Percentiles rank a stretch among this genome's conserved stretches.
phyloP scores from a whole-genome alignment of 192 early-diverging fungal genomes.

The Neocallimastix lanati region DNA sequence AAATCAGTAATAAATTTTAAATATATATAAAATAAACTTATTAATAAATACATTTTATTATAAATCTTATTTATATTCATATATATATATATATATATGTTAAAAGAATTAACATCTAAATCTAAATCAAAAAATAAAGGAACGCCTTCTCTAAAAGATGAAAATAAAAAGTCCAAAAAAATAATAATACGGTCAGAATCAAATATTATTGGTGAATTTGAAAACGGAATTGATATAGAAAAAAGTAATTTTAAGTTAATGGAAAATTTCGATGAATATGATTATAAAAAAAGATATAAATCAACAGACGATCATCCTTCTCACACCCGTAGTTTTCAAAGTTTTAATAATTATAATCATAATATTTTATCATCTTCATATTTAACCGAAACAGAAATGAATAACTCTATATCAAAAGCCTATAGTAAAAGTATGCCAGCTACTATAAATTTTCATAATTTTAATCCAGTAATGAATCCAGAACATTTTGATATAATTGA shows the following conservation, averaged over 20 bases:
- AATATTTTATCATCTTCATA: not conserved
- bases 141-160: not conserved
- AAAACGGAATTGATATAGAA: not conserved
- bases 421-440: not conserved
- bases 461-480: not conserved
- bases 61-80: too few relatives aligned
- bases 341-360: not conserved
- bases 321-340: not conserved
- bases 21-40: too few relatives aligned
- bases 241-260: not conserved
- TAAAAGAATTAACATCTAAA: not conserved
- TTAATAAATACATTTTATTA: too few relatives aligned
- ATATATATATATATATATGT: too few relatives aligned
- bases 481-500: not conserved
- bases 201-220: not conserved
- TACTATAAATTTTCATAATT: not conserved
- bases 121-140: not conserved
- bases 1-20: too few relatives aligned
- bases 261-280: not conserved
- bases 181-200: not conserved
- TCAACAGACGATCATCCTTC: not conserved
- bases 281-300: not conserved
- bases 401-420: not conserved
- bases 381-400: not conserved
- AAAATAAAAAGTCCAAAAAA: too few relatives aligned